These are phyloP conservation scores for Uronychia binucleata DNA, from an alignment of 73 alveolate genomes.

Conservation along the genomic window DNA sequence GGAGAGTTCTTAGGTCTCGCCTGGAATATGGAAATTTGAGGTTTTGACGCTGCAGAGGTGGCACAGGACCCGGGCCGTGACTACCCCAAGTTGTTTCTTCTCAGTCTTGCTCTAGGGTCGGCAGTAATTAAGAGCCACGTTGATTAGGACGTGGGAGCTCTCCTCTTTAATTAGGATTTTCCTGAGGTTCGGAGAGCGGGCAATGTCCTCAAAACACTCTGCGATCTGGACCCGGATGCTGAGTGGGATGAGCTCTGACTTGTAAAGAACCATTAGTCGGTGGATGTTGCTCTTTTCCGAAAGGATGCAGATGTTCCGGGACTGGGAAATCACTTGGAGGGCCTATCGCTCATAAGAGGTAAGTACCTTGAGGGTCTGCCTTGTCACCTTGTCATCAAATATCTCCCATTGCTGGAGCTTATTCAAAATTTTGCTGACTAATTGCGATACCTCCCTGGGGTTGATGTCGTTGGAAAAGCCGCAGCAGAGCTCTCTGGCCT, in stretches of 20 bases:
- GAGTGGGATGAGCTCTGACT: constrained; percentile 5
- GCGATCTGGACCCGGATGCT: constrained; percentile 13
- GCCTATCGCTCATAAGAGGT: constrained; percentile 21
- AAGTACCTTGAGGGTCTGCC: constrained; percentile 15
- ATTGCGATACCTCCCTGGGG: constrained; percentile 18
- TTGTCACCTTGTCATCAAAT: constrained; percentile 37
- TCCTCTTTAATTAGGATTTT: constrained; percentile 24
- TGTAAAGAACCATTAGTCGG: constrained; percentile 18
- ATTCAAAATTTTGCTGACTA: constrained; percentile 12
- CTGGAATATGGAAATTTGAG: constrained; percentile 34
- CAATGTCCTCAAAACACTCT: constrained; percentile 19
- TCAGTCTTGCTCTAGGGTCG: not conserved
- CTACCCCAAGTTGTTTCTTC: not conserved
- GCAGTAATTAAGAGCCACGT: constrained; percentile 10
- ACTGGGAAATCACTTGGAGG: constrained; percentile 30
- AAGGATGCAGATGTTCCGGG: constrained; percentile 14
- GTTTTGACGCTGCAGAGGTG: constrained; percentile 40
- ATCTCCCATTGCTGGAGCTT: constrained; percentile 43
- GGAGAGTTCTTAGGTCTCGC: constrained; percentile 36
- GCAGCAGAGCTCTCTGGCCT: constrained; percentile 35
- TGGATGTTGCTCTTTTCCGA: constrained; percentile 11
- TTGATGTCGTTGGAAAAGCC: constrained; percentile 25
- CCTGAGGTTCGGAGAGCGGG: constrained; percentile 27
- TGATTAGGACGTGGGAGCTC: constrained; percentile 14
- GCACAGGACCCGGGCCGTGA: constrained; percentile 24